A percentile compares a stretch with the other conserved stretches of the same genome.
These are phyloP conservation scores for Aspergillus uvarum DNA, from an alignment of 2,329 filamentous ascomycete species.

Conservation along the genomic window DNA sequence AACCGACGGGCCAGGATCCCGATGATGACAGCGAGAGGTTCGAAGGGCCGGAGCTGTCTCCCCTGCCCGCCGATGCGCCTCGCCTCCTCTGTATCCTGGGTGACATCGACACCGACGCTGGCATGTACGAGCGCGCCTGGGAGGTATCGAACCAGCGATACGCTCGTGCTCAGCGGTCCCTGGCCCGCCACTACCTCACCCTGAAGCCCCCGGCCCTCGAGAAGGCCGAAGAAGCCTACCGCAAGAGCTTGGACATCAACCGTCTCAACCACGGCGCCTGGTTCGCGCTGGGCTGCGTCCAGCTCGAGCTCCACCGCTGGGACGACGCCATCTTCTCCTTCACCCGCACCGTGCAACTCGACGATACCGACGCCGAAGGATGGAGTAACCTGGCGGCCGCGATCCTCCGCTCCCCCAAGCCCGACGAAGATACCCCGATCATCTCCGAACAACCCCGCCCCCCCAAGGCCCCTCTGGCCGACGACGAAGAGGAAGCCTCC, in stretches of 20 bases:
- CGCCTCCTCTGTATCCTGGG: slow-evolving; percentile 91
- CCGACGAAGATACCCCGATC: slow-evolving; percentile 21
- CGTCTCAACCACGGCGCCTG: slow-evolving; percentile 79
- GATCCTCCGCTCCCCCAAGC: slow-evolving; percentile 57
- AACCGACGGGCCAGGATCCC: slow-evolving; percentile 52
- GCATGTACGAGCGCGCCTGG: slow-evolving; percentile 85
- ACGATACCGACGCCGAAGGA: slow-evolving; percentile 84
- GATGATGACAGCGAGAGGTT: slow-evolving; percentile 56
- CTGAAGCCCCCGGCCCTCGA: slow-evolving; percentile 59
- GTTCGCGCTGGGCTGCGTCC: slow-evolving; percentile 87
- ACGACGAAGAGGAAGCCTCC: slow-evolving; percentile 27
- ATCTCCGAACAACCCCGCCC: slow-evolving; percentile 38
- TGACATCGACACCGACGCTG: slow-evolving; percentile 74
- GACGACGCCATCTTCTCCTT: slow-evolving; percentile 80
- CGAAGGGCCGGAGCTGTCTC: slow-evolving; percentile 68
- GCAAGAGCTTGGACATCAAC: slow-evolving; percentile 73
- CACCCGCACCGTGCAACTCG: slow-evolving; percentile 75
- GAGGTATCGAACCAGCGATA: slow-evolving; percentile 77
- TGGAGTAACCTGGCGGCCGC: slow-evolving; percentile 94
- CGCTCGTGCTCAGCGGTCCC: slow-evolving; percentile 79
- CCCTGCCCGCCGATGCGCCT: slow-evolving; percentile 77
- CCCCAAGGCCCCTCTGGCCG: slow-evolving; percentile 21
- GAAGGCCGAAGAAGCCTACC: slow-evolving; percentile 75
- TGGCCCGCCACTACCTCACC: slow-evolving; percentile 75
- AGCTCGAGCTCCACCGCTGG: slow-evolving; percentile 74